Evolutionary conservation across 768 basidiomycete species (phyloP), one percentile per base, ranked within the genome.

Genomic region (Leccinellum luteum): DNA sequence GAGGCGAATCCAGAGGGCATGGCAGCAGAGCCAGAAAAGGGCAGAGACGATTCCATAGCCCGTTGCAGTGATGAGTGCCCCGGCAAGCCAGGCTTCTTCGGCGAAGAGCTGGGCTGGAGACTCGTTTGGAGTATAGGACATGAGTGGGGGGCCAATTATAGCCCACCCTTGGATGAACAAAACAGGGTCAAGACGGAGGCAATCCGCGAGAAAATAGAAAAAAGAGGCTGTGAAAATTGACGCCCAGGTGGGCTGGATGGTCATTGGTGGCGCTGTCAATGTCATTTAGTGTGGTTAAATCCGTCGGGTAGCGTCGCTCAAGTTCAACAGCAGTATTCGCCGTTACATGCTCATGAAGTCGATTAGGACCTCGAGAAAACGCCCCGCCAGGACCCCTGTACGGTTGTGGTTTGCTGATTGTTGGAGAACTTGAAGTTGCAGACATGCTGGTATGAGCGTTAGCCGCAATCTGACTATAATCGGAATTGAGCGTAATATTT

Each of bases 31-130:
- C 57, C 60, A 66, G 47, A 48, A 65, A 15, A 71, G 64, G 25
- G 67, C 54, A 12, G 51, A 1, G 50, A 73, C 69, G 9, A 71
- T 32, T 6, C 70, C 70, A 34, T 71, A 71, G 45, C 62, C 71
- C 1, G 56, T 43, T 3, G 62, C 67, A 4, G 71, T 68, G 30
- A 73, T 30, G 19, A 71, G 56, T 8, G 64, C 58, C 9, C 70
- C 71, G 1, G 60, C 60, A 3, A 73, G 59, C 71, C 69, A 71
- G 21, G 69, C 62, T 32, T 67, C 48, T 55, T 73, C 71, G 27
- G 66, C 62, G 8, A 25, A 25, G 25, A 71, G 52, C 48, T 67
- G 60, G 8, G 56, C 56, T 15, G 56, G 6, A 17, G 64, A 47
- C 27, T 68, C 66, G 8, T 54, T 19, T 28, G 66, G 63, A 32